Evolutionary conservation across 805 yeast genomes (phyloP).

Genomic region (Hyphopichia homilentoma): DNA sequence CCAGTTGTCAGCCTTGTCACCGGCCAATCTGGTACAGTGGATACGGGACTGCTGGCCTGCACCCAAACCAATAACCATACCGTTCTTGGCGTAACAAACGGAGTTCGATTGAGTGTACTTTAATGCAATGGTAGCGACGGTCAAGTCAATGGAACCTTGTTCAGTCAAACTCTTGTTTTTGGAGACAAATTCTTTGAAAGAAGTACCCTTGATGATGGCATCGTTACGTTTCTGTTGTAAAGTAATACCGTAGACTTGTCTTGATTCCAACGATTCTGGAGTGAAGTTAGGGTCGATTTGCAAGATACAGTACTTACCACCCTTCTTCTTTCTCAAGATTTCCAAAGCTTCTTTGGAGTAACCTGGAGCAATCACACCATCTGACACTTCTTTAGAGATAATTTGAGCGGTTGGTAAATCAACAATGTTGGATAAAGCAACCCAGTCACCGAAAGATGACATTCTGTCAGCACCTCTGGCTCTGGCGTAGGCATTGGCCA

Average conservation of each 20-base stretch:
- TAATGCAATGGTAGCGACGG: conserved; percentile 95
- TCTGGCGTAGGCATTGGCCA: conserved; percentile 97
- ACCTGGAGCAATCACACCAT: conserved; percentile 99
- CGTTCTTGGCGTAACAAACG: conserved; percentile 96
- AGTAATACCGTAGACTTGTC: conserved; percentile 95
- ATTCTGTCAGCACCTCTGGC: conserved; percentile 99
- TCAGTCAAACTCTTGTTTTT: conserved; percentile 82
- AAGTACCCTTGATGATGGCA: conserved; percentile 85
- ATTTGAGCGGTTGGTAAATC: conserved; percentile 95
- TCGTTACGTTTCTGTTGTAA: conserved; percentile 97
- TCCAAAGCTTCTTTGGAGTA: conserved; percentile 89
- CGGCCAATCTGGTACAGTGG: conserved; percentile 98
- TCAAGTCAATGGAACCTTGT: conserved; percentile 89
- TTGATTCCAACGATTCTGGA: conserved; percentile 78
- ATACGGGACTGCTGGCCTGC: conserved; percentile 99
- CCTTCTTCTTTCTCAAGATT: conserved; percentile 86
- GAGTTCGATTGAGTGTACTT: conserved; percentile 98
- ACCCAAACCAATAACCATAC: conserved; percentile 98
- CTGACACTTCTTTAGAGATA: conserved; percentile 95
- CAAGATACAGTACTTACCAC: conserved; percentile 93
- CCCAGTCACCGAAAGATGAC: conserved; percentile 98
- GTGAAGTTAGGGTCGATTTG: conserved; percentile 93
- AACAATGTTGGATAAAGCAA: conserved; percentile 94
- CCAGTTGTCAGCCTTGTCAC: conserved; percentile 99
- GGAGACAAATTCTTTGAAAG: conserved; percentile 90